Base-by-base conservation (phyloP, 257 asterid species). In the Fraxinus pennsylvanica region DNA sequence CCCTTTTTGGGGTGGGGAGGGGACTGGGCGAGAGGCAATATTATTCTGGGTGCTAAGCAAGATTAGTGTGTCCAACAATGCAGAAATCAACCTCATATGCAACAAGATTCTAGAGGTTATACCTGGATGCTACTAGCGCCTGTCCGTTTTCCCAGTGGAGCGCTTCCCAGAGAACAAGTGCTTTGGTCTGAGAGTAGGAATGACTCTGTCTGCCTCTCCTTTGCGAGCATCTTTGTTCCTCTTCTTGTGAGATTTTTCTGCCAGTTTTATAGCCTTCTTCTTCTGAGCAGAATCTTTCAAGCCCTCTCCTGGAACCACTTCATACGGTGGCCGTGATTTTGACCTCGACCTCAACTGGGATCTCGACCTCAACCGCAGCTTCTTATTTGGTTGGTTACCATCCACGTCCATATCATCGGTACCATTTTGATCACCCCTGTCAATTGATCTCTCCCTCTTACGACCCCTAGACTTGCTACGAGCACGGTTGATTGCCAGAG, bases 151-250 rank as follows among this genome's bases (percentile, higher is more conserved):
- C 36, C 99, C 98, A 29, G 4, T 91, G 47, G 89, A 81, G 4
- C 99, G 91, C 84, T 96, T 96, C 82, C 98, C 99, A 14, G 96
- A 84, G 71, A 82, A 90, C 88, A 96, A 85, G 77, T 96, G 99
- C 36, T 96, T 93, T 9, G 98, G 99, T 76, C 41, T 93, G 81
- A 89, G 88, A 52, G 82, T 76, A 76, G 98, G 97, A 81, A 96
- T 93, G 72, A 87, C 92, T 82, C 99, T 92, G 79, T 96, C 99
- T 0, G 90, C 89, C 87, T 91, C 97, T 82, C 99, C 99, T 74
- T 79, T 85, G 3, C 92, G 87, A 45, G 99, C 99, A 32, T 90
- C 90, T 90, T 91, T 93, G 84, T 93, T 96, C 87, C 97, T 90
- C 73, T 85, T 83, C 84, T 80, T 86, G 71, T 74, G 83, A 25